A percentile compares a stretch with the other conserved stretches of the same genome.
Conservation (phyloP, 192 early-diverging fungal genomes). For the Coemansia sp. region DNA sequence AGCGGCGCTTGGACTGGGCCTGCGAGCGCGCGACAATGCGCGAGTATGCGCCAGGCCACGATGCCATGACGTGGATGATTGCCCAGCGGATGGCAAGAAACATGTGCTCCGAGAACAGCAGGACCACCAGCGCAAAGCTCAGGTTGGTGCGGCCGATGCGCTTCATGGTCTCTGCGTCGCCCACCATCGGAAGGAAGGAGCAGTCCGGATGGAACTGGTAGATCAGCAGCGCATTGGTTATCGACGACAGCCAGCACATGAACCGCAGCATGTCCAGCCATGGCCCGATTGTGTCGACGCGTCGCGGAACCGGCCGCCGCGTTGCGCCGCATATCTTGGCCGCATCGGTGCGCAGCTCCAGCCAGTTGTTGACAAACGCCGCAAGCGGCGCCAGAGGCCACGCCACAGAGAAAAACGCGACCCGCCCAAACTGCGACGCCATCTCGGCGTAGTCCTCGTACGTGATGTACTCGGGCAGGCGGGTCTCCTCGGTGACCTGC, state of each 20-base stretch:
- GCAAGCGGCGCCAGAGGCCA: slow-evolving; percentile 85
- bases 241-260: slow-evolving; percentile 57
- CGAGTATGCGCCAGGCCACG: slow-evolving; percentile 47
- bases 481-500: slow-evolving; percentile 41
- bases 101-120: slow-evolving; percentile 50
- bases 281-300: slow-evolving; percentile 75
- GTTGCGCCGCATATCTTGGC: slow-evolving; percentile 82
- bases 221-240: slow-evolving; percentile 58
- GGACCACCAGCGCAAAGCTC: slow-evolving; percentile 47
- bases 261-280: slow-evolving; percentile 69
- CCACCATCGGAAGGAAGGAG: slow-evolving; percentile 26
- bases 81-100: slow-evolving; percentile 47
- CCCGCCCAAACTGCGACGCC: slow-evolving; percentile 89
- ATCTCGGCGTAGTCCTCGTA: slow-evolving; percentile 92
- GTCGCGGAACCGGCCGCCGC: slow-evolving; percentile 68
- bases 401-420: slow-evolving; percentile 79
- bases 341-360: slow-evolving; percentile 89
- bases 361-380: slow-evolving; percentile 85
- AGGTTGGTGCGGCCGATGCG: slow-evolving; percentile 48
- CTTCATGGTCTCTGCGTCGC: slow-evolving; percentile 35
- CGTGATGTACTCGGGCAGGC: slow-evolving; percentile 74
- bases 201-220: slow-evolving; percentile 54
- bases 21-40: slow-evolving; percentile 43
- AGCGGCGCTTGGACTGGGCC: slow-evolving; percentile 44
- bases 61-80: slow-evolving; percentile 39